A percentile compares a stretch with the other conserved stretches of the same genome.
Conservation (phyloP, 345 rosid genomes). For the Anacardium occidentale region DNA sequence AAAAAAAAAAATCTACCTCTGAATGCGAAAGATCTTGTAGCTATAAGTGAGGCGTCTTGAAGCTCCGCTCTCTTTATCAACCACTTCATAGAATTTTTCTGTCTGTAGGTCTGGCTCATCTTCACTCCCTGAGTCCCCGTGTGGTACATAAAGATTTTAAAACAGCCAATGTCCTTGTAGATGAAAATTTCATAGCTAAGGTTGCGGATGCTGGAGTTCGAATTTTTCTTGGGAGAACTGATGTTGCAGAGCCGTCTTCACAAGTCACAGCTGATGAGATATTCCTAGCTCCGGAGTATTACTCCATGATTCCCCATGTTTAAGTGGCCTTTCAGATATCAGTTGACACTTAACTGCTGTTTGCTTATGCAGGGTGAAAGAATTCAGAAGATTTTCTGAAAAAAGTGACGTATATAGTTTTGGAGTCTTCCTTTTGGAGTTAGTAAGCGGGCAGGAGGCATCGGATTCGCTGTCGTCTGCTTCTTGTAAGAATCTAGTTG, state of each 20-base stretch:
- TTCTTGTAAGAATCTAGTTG: constrained; percentile 59
- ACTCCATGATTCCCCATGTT: constrained; percentile 6
- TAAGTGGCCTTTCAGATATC: background rate
- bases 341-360: constrained; percentile 14
- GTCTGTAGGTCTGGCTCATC: constrained; percentile 81
- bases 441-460: constrained; percentile 79
- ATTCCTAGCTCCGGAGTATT: constrained; percentile 86
- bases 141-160: constrained; percentile 86
- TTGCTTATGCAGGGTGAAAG: constrained; percentile 58
- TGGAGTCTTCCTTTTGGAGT: constrained; percentile 88
- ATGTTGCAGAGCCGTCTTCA: constrained; percentile 76
- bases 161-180: constrained; percentile 92
- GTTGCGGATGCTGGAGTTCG: constrained; percentile 94
- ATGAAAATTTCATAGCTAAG: constrained; percentile 77
- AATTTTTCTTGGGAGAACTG: constrained; percentile 70
- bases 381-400: constrained; percentile 82
- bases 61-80: constrained; percentile 27
- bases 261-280: constrained; percentile 69
- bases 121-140: constrained; percentile 79
- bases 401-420: constrained; percentile 90
- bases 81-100: constrained; percentile 16
- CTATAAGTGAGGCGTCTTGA: constrained; percentile 1
- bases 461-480: constrained; percentile 48
- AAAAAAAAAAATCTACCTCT: background rate
- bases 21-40: constrained; percentile 18